Evolutionary conservation across 805 yeast genomes (phyloP).

Genomic region (Nakazawaea wyomingensis): DNA sequence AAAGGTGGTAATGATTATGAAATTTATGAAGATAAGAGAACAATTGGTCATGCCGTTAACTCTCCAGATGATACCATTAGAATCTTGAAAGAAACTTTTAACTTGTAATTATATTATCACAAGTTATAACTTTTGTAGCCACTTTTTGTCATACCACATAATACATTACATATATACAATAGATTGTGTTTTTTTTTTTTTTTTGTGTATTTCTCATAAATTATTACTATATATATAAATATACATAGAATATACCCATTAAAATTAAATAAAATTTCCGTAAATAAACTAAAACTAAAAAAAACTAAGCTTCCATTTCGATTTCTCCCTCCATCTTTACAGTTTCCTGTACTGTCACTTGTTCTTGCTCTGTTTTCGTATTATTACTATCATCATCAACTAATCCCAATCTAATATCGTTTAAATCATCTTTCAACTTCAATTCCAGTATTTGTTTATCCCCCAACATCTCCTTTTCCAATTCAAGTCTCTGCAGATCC

Average conservation of each 20-base stretch:
- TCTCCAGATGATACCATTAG: conserved; percentile 84
- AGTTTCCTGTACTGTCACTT: not conserved
- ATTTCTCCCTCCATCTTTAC: conserved; percentile 2
- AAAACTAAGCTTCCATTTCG: conserved; percentile 5
- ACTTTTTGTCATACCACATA: too few species aligned
- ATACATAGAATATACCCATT: not conserved
- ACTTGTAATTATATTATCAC: conserved; percentile 29
- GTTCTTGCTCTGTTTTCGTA: too few species aligned
- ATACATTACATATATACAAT: too few species aligned
- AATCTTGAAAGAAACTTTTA: conserved; percentile 79
- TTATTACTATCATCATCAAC: not conserved
- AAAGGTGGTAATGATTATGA: conserved; percentile 99
- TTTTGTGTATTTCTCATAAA: too few species aligned
- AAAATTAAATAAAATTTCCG: not conserved
- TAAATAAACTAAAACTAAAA: not conserved
- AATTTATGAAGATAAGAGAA: conserved; percentile 87
- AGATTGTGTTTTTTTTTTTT: too few species aligned
- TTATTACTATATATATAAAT: too few species aligned
- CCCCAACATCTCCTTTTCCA: conserved; percentile 32
- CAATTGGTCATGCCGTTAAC: conserved; percentile 91
- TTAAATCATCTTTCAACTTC: conserved; percentile 9
- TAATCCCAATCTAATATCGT: conserved; percentile 1
- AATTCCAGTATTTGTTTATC: conserved; percentile 7
- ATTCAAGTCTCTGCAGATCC: conserved; percentile 40
- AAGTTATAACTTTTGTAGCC: not conserved